phyloP scores from a whole-genome alignment of 768 basidiomycete genomes.

The Rickenella mellea region DNA sequence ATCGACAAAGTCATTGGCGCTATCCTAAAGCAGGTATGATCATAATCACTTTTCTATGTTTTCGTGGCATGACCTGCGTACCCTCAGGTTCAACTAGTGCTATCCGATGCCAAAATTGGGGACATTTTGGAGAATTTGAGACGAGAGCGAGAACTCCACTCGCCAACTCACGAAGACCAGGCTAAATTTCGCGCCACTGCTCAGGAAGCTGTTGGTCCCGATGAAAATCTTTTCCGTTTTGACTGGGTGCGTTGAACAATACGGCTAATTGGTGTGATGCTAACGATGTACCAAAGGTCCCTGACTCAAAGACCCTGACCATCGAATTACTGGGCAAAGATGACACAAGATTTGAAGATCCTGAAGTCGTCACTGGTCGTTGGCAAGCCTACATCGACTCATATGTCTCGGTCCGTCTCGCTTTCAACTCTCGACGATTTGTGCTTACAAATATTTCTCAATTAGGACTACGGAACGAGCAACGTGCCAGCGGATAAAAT shows the following conservation, averaged over 20 bases:
- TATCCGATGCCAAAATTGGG: constrained; percentile 62
- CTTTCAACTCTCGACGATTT: not conserved
- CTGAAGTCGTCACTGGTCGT: constrained; percentile 63
- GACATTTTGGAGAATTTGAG: constrained; percentile 65
- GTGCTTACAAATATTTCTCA: not conserved
- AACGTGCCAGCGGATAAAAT: constrained; percentile 37
- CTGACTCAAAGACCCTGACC: constrained; percentile 56
- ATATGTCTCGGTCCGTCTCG: constrained; percentile 49
- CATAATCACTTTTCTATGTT: not conserved
- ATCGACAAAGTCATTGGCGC: constrained; percentile 85
- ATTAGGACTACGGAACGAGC: constrained; percentile 44
- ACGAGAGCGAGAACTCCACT: constrained; percentile 48
- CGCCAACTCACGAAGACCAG: constrained; percentile 62
- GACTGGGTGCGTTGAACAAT: constrained; percentile 55
- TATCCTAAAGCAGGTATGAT: constrained; percentile 77
- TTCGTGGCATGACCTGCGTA: not conserved
- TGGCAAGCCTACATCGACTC: constrained; percentile 79
- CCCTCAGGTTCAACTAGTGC: constrained; percentile 47
- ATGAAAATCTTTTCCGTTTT: constrained; percentile 71
- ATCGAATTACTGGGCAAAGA: constrained; percentile 75
- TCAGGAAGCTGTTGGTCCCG: constrained; percentile 62
- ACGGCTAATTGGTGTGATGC: not conserved
- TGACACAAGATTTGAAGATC: constrained; percentile 64
- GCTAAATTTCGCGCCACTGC: constrained; percentile 57
- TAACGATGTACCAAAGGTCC: constrained; percentile 25